Base-by-base conservation (phyloP, 306 rosid genomes). In the Ziziphus jujuba region DNA sequence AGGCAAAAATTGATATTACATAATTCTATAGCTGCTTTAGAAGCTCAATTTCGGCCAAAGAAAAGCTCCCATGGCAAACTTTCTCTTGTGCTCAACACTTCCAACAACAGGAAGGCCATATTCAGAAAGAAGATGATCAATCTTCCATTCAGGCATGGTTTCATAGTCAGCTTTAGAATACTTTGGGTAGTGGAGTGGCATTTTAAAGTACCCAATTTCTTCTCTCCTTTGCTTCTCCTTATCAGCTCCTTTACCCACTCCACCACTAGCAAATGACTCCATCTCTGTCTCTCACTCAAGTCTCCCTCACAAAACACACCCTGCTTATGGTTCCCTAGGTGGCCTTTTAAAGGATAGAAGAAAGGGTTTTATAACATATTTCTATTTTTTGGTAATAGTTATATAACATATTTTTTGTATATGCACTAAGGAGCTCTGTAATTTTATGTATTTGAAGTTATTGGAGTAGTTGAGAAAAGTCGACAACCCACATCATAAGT, bases 161-260 rank as follows among this genome's bases (percentile, higher is more conserved):
- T 71, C 69, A 47, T 62, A 62, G 22, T 71, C 76, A 1, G 76
- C 7, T 52, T 62, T 52, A 6, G 69, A 38, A 56, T 52, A 71
- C 17, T 28, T 62, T 62, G 69, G 76, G 38, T 71, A 53, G 75
- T 71, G 75, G 51, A 71, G 3, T 12, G 75, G 75, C 75, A 71
- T 71, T 53, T 71, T 49, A 43, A 71, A 62, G 34, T 14, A 51
- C 34, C 25, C 63, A 10, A 9, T 9, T 13, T 14, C 50, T 20
- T 71, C 69, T 14, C 5, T 44, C 17, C 20, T 31, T 31, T 23
- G 47, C 44, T 56, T 43, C 43, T 23, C 45, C 3, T 43, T 45
- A 14, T 5, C 53, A 35, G 58, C 15, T 56, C 58, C 67, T 20
- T 13, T 35, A 15, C 36, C 66, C 31, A 43, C 53, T 43, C 44